Evolutionary conservation across 495 filamentous ascomycete genomes (phyloP).

Genomic region (Hypoxylon perforatum): DNA sequence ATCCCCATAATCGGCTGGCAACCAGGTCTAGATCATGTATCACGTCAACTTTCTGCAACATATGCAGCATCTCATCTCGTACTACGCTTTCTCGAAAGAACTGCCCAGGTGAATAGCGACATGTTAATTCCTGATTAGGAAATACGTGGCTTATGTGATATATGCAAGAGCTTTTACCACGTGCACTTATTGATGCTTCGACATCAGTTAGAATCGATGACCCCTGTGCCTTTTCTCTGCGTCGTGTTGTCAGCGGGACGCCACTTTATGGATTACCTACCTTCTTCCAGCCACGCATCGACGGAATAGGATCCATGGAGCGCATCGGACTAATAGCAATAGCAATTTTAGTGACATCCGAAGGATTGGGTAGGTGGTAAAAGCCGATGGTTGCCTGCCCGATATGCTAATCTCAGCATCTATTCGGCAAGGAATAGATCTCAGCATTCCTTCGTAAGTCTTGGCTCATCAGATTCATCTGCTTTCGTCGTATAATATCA

Average conservation of each 20-base stretch:
- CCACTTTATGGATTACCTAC: too few relatives aligned
- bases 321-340: not conserved
- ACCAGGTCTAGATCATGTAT: too few relatives aligned
- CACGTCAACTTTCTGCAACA: not conserved
- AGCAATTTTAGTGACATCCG: not conserved
- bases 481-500: too few relatives aligned
- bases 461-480: too few relatives aligned
- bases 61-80: not conserved
- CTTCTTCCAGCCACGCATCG: not conserved
- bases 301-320: not conserved
- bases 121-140: not conserved
- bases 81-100: conserved; percentile 1
- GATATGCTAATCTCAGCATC: too few relatives aligned
- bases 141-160: not conserved
- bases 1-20: not conserved
- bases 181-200: too few relatives aligned
- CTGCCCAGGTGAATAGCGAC: not conserved
- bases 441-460: too few relatives aligned
- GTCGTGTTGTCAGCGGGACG: not conserved
- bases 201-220: too few relatives aligned
- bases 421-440: too few relatives aligned
- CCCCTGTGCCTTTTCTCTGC: not conserved
- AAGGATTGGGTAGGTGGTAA: not conserved
- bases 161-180: not conserved
- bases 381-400: too few relatives aligned